Evolutionary conservation across 164 flowering plant species (phyloP), one percentile per base, ranked within the genome.

Genomic region (Berberis vulgaris): DNA sequence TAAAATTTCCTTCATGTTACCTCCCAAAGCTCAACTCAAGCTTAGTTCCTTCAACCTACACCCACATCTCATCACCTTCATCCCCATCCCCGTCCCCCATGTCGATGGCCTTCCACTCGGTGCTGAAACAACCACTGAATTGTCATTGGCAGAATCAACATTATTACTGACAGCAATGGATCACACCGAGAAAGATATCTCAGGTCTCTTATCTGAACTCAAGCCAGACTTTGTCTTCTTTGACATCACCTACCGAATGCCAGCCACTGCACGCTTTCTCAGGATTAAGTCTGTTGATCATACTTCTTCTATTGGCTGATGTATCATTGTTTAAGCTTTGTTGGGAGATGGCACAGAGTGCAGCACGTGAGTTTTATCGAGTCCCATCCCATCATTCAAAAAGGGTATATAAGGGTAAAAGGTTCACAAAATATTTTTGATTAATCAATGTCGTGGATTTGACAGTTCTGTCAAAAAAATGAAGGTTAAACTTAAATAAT

Each of bases 21-120:
- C 67, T 40, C 4, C 49, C 12, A 64, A 55, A 26, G 56, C 67
- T 26, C 60, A 62, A 41, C 3, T 53, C 52, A 64, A 45, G 52
- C 7, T 64, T 1, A 43, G 44, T 2, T 8, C 10, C 2, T 45
- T 55, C 43, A 64, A 64, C 39, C 12, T 5, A 13, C 10, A 64
- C 10, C 60, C 67, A 6, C 8, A 64, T 12, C 67, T 64, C 49
- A 64, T 64, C 41, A n/a, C 5, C 7, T 64, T 64, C 6, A 8
- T 54, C 50, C 67, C 67, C 38, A 38, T 64, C 46, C 2, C 10
- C 6, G 43, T 64, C 1, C 67, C 67, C 7, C 43, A 57, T 4
- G 42, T 64, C 7, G 67, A 64, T 6, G 67, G 67, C 52, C 67
- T 64, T 41, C 67, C 67, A 5, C 50, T 40, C 42, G 65, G 57